Base-by-base conservation (phyloP, 1,139 yeast genomes). In the Candida labiduridarum region DNA sequence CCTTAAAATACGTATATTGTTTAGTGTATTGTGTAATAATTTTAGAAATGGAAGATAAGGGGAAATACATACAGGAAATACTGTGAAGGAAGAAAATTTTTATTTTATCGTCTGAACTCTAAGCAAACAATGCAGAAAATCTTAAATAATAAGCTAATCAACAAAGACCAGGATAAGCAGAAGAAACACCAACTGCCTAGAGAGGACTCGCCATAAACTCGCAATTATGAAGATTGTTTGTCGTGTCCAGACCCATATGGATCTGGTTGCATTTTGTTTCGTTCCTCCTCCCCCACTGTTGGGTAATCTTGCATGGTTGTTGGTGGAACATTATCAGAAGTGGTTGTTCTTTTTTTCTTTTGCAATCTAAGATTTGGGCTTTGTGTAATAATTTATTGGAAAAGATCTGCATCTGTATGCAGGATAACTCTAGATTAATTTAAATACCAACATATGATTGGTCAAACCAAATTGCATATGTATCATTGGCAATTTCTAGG, bases 351-450 rank as follows among this genome's bases (percentile, higher is more conserved):
- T 5, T 33, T 3, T 33, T 9, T 33, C 16, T 36, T 36, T 36
- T 36, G 40, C 40, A 36, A 36, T 36, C 40, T 36, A 36, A 36
- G 40, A 36, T 36, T 18, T 34, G 38, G 38, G 4, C 10, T 18
- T 36, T 36, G 40, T 36, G 40, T 15, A 36, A 36, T 12, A 36
- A 36, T 10, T 12, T 7, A 0, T 2, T n/a, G 25, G 4, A 16
- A 36, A 36, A 36, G 38, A 34, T 34, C 11, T 7, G 38, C 25
- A 6, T 14, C 7, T 16, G 12, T 36, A 36, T 36, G 27, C 40
- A 36, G 40, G 40, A 36, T 10, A 19, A 25, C 4, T 36, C 25
- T 25, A n/a, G 40, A 36, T 36, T 19, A 36, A 36, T 36, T 36
- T 36, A 36, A 18, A 36, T 36, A 4, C 27, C 2, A 12, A 16